These are phyloP conservation scores for Bruguiera sexangula DNA, from an alignment of 345 rosid species.

Conservation along the genomic window DNA sequence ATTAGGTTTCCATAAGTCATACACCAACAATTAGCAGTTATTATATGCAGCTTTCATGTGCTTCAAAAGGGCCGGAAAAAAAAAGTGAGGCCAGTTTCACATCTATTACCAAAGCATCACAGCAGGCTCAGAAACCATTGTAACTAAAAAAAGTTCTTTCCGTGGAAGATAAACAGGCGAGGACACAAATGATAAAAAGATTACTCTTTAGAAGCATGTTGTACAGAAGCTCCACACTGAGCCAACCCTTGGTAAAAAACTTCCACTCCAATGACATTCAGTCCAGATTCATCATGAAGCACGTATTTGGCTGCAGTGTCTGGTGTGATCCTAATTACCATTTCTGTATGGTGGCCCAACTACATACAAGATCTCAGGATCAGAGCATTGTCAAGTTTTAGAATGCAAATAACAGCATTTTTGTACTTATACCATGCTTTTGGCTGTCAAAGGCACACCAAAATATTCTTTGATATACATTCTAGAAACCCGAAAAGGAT, in stretches of 20 bases:
- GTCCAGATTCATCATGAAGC: slow-evolving; percentile 55
- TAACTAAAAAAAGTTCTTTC: not conserved
- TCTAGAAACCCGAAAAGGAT: slow-evolving; percentile 56
- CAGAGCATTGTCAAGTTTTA: slow-evolving; percentile 13
- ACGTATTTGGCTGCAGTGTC: slow-evolving; percentile 53
- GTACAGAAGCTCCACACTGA: slow-evolving; percentile 66
- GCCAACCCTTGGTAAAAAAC: slow-evolving; percentile 51
- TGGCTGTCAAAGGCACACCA: slow-evolving; percentile 44
- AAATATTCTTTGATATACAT: slow-evolving; percentile 66
- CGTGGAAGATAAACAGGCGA: not conserved
- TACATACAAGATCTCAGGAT: slow-evolving; percentile 21
- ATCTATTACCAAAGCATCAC: not conserved
- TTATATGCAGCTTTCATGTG: too few species aligned
- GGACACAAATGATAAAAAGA: slow-evolving; percentile 18
- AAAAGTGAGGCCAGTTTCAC: not conserved
- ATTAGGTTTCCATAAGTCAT: not conserved
- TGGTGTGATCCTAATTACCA: slow-evolving; percentile 43
- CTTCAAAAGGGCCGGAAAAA: too few species aligned
- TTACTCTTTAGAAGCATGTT: slow-evolving; percentile 65
- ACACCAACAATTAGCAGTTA: not conserved
- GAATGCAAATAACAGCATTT: slow-evolving; percentile 5
- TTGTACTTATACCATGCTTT: slow-evolving; percentile 43
- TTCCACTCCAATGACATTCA: slow-evolving; percentile 49
- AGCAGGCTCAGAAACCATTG: slow-evolving; percentile 2
- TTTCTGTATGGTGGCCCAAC: slow-evolving; percentile 43